A percentile compares a stretch with the other conserved stretches of the same genome.
Conservation (phyloP, 2,329 filamentous ascomycete species). For the Dactylellina leptospora region DNA sequence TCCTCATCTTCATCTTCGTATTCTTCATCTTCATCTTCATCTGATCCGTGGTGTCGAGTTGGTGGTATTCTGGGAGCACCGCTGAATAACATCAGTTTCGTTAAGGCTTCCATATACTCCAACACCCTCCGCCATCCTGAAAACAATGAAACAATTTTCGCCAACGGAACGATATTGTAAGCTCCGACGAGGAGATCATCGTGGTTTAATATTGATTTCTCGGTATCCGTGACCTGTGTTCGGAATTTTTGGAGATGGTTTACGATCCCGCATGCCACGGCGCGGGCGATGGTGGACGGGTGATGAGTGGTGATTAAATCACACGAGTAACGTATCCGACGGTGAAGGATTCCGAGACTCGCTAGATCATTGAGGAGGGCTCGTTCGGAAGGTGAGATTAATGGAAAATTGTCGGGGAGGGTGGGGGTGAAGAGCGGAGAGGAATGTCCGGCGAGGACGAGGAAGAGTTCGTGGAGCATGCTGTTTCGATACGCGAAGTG, state of each 20-base stretch:
- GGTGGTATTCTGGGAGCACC: constrained; percentile 31
- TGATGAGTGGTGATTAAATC: constrained; percentile 75
- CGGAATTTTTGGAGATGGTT: constrained; percentile 83
- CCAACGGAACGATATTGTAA: constrained; percentile 91
- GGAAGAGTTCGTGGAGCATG: constrained; percentile 98
- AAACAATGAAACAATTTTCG: constrained; percentile 83
- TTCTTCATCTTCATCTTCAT: constrained; percentile 57
- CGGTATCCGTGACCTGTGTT: constrained; percentile 82
- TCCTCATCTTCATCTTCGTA: constrained; percentile 56
- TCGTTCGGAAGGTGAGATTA: constrained; percentile 64
- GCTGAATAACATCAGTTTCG: constrained; percentile 71
- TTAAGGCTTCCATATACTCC: constrained; percentile 83
- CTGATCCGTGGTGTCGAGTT: constrained; percentile 53
- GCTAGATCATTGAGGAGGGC: constrained; percentile 81
- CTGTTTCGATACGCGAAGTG: not conserved
- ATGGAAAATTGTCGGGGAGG: constrained; percentile 62
- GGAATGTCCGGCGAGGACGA: constrained; percentile 92
- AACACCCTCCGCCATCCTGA: constrained; percentile 84
- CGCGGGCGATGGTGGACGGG: constrained; percentile 82
- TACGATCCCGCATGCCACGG: constrained; percentile 81
- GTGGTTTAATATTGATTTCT: constrained; percentile 76
- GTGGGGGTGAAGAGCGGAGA: constrained; percentile 79
- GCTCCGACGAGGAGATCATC: constrained; percentile 85
- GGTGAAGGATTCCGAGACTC: constrained; percentile 79
- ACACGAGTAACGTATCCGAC: constrained; percentile 73